A percentile compares a stretch with the other conserved stretches of the same genome.
These are phyloP conservation scores for Capsicum chinense DNA, from an alignment of 257 asterid species.

Conservation along the genomic window DNA sequence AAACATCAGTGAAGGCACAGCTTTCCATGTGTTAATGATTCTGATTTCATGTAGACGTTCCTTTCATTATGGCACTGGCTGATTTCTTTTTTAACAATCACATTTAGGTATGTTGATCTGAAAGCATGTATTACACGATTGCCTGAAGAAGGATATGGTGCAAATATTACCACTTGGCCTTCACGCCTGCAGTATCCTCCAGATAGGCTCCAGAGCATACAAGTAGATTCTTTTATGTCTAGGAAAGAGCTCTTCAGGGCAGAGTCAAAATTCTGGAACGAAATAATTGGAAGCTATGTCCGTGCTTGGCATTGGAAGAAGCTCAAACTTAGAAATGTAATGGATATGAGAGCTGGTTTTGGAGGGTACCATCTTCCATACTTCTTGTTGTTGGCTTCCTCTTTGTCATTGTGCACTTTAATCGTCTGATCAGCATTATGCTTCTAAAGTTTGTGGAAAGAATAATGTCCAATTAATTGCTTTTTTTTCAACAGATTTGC, in stretches of 20 bases:
- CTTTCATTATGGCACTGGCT: constrained; percentile 7
- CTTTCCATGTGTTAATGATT: neutral
- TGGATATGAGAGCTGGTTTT: constrained; percentile 98
- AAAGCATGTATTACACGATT: constrained; percentile 82
- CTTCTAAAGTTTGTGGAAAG: constrained; percentile 11
- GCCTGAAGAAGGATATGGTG: constrained; percentile 81
- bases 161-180: constrained; percentile 83
- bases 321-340: constrained; percentile 71
- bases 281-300: constrained; percentile 68
- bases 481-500: constrained; percentile 68
- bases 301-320: constrained; percentile 67
- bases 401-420: constrained; percentile 19
- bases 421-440: neutral
- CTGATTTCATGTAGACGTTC: neutral
- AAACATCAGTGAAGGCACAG: neutral
- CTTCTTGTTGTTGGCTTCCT: constrained; percentile 28
- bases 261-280: constrained; percentile 82
- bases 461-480: constrained; percentile 18
- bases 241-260: constrained; percentile 83
- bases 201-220: constrained; percentile 86
- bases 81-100: constrained; percentile 30
- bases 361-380: constrained; percentile 71
- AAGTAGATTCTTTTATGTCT: constrained; percentile 74
- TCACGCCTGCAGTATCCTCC: constrained; percentile 86
- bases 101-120: constrained; percentile 77